A percentile compares a stretch with the other conserved stretches of the same genome.
These are phyloP conservation scores for Tolypocladium inflatum DNA, from an alignment of 2,329 filamentous ascomycete species.

Conservation along the genomic window DNA sequence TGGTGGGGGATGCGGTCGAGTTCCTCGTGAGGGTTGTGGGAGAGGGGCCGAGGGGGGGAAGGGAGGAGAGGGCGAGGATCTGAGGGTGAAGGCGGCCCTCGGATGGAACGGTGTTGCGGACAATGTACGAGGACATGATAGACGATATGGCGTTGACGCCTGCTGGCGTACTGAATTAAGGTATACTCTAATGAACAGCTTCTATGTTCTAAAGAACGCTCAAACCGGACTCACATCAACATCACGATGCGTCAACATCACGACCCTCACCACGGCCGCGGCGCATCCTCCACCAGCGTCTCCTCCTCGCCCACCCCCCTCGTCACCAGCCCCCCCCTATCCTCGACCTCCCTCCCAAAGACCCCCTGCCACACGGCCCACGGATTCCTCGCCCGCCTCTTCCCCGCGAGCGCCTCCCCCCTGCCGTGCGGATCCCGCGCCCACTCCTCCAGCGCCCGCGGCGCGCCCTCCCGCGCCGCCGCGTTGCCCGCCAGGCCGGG, in stretches of 20 bases:
- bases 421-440: constrained; percentile 41
- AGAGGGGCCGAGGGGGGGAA: constrained; percentile 12
- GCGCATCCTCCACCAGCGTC: constrained; percentile 26
- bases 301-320: constrained; percentile 23
- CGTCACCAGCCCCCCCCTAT: constrained; percentile 27
- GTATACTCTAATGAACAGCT: neutral
- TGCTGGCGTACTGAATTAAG: neutral
- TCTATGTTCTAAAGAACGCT: neutral
- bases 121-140: neutral
- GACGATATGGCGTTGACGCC: neutral
- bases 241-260: neutral
- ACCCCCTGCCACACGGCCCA: constrained; percentile 35
- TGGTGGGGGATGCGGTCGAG: constrained; percentile 55
- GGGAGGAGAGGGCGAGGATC: constrained; percentile 19
- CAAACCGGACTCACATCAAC: neutral
- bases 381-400: constrained; percentile 39
- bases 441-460: constrained; percentile 38
- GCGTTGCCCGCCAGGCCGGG: constrained; percentile 28
- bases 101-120: no score
- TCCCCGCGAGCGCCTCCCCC: constrained; percentile 32
- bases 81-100: constrained; percentile 3
- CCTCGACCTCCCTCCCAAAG: constrained; percentile 27
- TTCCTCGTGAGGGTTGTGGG: constrained; percentile 48
- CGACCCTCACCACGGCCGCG: constrained; percentile 24
- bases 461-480: constrained; percentile 30